Evolutionary conservation across 1,284 basidiomycete genomes (phyloP), one percentile per base, ranked within the genome.

Genomic region (Ustanciosporium gigantosporum): DNA sequence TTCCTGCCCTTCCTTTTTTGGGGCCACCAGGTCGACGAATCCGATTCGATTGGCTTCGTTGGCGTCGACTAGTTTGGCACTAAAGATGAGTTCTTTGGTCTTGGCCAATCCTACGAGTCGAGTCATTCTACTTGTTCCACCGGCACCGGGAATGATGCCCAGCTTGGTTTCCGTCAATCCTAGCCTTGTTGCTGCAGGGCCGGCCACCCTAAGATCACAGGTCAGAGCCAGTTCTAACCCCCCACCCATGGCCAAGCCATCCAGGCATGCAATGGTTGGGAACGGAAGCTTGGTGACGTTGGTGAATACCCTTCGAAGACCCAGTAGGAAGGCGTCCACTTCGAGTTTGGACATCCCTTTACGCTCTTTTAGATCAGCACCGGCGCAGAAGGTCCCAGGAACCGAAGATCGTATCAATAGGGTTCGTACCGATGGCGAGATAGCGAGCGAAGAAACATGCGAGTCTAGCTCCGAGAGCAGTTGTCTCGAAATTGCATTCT

Each of bases 171-270:
- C 90, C 3, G 90, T 89, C 13, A 93, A 80, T 3, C 89, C 88
- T 38, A 93, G 87, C 78, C 88, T 88, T 25, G 84, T 85, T 16
- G 88, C 88, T 23, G 80, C 79, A 57, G 79, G 76, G 0, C 82
- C 85, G 47, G 88, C 91, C 16, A 93, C 86, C 15, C 92, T 83
- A 62, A 96, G 79, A 80, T 95, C 92, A 79, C 90, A 92, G 2
- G 89, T 88, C 43, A 95, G 82, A 46, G 87, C 84, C 45, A 95
- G 80, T 78, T 96, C 92, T 24, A 93, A 82, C 2, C 92, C 92
- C 20, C 92, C 92, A 8, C 92, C 92, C 6, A 96, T 83, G 2
- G 92, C 91, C 23, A 90, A 88, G 0, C 93, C 93, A 73, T 95
- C 92, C 41, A 96, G 88, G 5, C 91, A 90, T 14, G 90, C 90